These are phyloP conservation scores for Russula dissimulans DNA, from an alignment of 768 basidiomycete species.

Conservation along the genomic window DNA sequence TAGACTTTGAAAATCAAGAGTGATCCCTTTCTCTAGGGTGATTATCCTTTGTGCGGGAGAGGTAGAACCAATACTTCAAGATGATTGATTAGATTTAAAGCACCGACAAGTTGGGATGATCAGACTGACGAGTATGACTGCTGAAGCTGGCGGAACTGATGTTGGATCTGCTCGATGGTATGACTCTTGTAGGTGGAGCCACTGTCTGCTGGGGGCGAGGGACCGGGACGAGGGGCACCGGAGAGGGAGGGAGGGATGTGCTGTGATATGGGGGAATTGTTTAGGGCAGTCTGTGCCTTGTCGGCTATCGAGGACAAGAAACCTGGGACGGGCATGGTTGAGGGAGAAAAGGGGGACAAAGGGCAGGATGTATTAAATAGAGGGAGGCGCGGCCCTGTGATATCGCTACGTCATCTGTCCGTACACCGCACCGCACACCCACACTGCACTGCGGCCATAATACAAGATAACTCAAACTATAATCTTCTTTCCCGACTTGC, in stretches of 20 bases:
- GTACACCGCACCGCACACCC: too few relatives aligned
- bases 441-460: constrained; percentile 4
- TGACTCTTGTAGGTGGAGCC: constrained; percentile 36
- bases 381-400: background rate
- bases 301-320: constrained; percentile 63
- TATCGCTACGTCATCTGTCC: constrained; percentile 21
- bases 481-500: constrained; percentile 74
- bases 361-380: constrained; percentile 14
- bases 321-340: constrained; percentile 47
- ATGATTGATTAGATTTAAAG: background rate
- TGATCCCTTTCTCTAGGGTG: constrained; percentile 67
- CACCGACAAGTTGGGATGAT: background rate
- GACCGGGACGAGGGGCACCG: constrained; percentile 30
- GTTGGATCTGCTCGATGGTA: constrained; percentile 53
- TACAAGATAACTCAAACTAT: constrained; percentile 39
- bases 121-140: constrained; percentile 60
- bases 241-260: constrained; percentile 39
- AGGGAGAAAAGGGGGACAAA: constrained; percentile 9
- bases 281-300: constrained; percentile 67
- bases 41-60: constrained; percentile 70
- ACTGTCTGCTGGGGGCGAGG: constrained; percentile 6
- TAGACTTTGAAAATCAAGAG: constrained; percentile 61
- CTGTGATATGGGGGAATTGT: constrained; percentile 47
- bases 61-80: constrained; percentile 35
- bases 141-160: constrained; percentile 63